These are phyloP conservation scores for Protea cynaroides DNA, from an alignment of 164 flowering plant genomes.

Conservation along the genomic window DNA sequence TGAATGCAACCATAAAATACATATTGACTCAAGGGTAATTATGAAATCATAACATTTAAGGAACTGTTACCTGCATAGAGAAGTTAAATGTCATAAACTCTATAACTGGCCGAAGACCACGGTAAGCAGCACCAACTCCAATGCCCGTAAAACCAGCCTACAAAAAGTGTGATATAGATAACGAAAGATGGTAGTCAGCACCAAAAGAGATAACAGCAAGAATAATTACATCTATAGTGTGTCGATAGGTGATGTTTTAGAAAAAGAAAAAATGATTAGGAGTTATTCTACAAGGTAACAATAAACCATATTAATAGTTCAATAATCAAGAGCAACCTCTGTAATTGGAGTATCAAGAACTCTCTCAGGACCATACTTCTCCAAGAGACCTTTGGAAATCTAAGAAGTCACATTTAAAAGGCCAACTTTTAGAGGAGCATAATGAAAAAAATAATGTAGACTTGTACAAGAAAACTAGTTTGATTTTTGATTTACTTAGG, in stretches of 20 bases:
- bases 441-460: background rate
- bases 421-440: background rate
- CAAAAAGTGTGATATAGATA: constrained; percentile 7
- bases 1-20: too few relatives aligned
- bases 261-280: background rate
- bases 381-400: constrained; percentile 87
- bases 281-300: background rate
- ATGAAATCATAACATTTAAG: background rate
- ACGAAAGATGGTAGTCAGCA: background rate
- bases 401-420: constrained; percentile 18
- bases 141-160: constrained; percentile 99
- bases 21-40: too few relatives aligned
- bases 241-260: background rate
- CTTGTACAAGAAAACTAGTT: background rate
- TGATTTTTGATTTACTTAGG: background rate
- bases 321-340: constrained; percentile 46
- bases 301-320: background rate
- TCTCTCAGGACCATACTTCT: constrained; percentile 94
- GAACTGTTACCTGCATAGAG: constrained; percentile 81
- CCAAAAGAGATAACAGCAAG: background rate
- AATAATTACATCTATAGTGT: background rate
- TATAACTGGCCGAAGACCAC: constrained; percentile 76
- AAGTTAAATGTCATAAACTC: constrained; percentile 99
- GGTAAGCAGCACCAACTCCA: constrained; percentile 95
- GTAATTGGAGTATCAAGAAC: constrained; percentile 96